Base-by-base conservation (phyloP, 768 basidiomycete genomes). In the Gymnopilus junonius region DNA sequence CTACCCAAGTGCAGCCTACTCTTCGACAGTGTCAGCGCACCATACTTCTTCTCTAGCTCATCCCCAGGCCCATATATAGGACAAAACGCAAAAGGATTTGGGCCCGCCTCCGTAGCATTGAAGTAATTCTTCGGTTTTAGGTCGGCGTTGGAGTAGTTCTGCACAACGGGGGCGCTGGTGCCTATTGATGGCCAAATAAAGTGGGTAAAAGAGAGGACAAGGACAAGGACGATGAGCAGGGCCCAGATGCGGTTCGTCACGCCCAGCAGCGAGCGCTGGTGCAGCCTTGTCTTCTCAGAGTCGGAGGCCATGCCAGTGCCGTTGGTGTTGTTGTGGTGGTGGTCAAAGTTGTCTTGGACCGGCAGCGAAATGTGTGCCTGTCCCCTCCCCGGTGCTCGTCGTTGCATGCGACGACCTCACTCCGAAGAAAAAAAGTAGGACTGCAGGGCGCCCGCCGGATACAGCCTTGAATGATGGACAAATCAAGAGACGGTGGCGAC, bases 61-160 rank as follows among this genome's bases (percentile, higher is more conserved):
- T 99, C 97, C 1, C 87, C 87, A 2, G 90, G 89, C 1, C 94
- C 93, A 71, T 91, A 93, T 1, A 88, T 83, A 0, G 97, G 97
- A 74, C 97, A 99, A 75, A 99, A 99, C 1, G 82, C 79, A 75
- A 99, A 99, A 0, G 97, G 96, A 59, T 86, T 89, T 7, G 84
- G 81, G 23, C 84, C 82, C 14, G 78, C 69, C 55, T 85, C 77
- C 54, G 83, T 75, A 12, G 70, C 68, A 79, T 96, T 95, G 61
- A 97, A 80, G 74, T 97, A 97, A 74, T 96, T 94, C 70, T 91
- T 89, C 0, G 95, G 77, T 53, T 84, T 83, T 35, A 92, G 80
- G 62, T 84, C 78, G 2, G 80, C 77, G 8, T 80, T 83, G 0
- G 79, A 79, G 65, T 80, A 81, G 29, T 74, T 70, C 66, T 56